Conservation (phyloP, 345 rosid species). For the Hibiscus tridactylites region DNA sequence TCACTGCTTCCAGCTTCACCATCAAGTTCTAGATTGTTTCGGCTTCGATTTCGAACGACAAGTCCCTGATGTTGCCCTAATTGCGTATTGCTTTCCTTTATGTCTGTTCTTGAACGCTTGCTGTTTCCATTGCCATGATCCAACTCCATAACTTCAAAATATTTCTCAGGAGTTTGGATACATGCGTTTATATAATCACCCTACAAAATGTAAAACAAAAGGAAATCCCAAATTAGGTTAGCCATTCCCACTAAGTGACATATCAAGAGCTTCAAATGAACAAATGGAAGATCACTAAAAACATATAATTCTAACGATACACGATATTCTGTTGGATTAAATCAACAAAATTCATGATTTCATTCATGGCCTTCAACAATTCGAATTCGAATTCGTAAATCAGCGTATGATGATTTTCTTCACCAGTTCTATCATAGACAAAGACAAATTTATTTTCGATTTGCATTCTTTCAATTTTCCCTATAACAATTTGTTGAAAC, state of each 20-base stretch:
- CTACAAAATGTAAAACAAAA: not conserved
- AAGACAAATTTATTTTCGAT: not conserved
- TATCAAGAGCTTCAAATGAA: not conserved
- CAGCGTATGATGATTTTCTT: not conserved
- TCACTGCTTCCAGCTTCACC: constrained; percentile 4
- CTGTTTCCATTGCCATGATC: constrained; percentile 16
- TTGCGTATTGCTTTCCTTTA: constrained; percentile 10
- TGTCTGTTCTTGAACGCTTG: not conserved
- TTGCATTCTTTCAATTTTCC: not conserved
- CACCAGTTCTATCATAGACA: not conserved
- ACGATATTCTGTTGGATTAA: not conserved
- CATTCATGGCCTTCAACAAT: not conserved
- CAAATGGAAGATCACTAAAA: not conserved
- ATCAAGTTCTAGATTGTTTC: not conserved
- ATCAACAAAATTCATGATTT: not conserved
- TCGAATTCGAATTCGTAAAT: not conserved
- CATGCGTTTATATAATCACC: not conserved
- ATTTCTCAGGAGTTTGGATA: not conserved
- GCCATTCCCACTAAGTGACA: not conserved
- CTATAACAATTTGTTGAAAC: not conserved
- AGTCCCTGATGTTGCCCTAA: not conserved
- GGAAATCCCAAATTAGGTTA: not conserved
- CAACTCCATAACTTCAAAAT: constrained; percentile 36
- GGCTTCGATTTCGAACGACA: not conserved
- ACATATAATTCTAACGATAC: not conserved